A percentile compares a stretch with the other conserved stretches of the same genome.
These are phyloP conservation scores for Hyphodiscus sp. DNA, from an alignment of 2,329 filamentous ascomycete genomes.

Conservation along the genomic window DNA sequence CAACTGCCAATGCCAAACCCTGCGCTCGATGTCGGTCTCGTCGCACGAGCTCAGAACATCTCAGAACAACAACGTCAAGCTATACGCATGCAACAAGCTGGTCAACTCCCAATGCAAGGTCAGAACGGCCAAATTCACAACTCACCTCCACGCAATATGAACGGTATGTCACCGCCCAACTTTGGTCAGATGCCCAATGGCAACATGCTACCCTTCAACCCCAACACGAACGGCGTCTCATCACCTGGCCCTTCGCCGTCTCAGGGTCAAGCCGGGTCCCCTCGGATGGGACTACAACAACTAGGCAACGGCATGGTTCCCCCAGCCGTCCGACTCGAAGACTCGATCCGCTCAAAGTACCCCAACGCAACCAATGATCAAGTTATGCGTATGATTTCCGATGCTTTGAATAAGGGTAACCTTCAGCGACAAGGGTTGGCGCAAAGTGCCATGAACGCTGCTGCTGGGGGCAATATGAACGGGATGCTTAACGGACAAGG, in stretches of 20 bases:
- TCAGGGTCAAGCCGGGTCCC: conserved; percentile 24
- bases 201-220: conserved; percentile 46
- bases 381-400: conserved; percentile 39
- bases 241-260: conserved; percentile 23
- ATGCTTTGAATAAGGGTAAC: conserved; percentile 15
- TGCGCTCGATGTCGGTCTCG: conserved; percentile 46
- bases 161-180: conserved; percentile 24
- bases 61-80: conserved; percentile 56
- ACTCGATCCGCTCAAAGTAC: conserved; percentile 21
- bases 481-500: conserved; percentile 15
- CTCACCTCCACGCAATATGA: conserved; percentile 36
- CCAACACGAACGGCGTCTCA: conserved; percentile 41
- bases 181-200: conserved; percentile 27
- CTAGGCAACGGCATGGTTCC: conserved; percentile 6
- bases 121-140: conserved; percentile 26
- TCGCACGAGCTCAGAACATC: conserved; percentile 60
- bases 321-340: conserved; percentile 16
- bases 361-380: conserved; percentile 43
- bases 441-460: conserved; percentile 46
- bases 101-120: conserved; percentile 21
- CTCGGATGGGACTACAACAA: conserved; percentile 19
- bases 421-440: conserved; percentile 38
- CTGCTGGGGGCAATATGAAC: conserved; percentile 32
- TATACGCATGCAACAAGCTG: conserved; percentile 30
- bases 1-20: conserved; percentile 50